These are phyloP conservation scores for Lasiodiplodia gonubiensis DNA, from an alignment of 2,329 filamentous ascomycete genomes.

Conservation along the genomic window DNA sequence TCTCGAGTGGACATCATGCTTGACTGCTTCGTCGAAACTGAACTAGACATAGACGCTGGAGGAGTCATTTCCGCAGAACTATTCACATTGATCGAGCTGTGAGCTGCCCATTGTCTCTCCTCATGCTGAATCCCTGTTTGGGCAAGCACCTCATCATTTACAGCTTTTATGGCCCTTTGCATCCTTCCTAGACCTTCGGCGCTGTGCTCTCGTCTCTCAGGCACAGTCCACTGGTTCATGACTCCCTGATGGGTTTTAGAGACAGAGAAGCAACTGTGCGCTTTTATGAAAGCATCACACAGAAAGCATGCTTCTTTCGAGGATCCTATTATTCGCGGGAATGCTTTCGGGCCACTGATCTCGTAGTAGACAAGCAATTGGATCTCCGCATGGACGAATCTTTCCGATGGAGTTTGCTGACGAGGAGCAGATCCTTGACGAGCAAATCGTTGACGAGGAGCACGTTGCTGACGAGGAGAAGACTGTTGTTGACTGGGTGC, in stretches of 20 bases:
- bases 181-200: background rate
- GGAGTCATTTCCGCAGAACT: background rate
- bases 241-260: background rate
- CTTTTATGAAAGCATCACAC: constrained; percentile 8
- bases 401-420: background rate
- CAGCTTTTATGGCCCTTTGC: background rate
- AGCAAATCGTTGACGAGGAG: background rate
- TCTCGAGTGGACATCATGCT: background rate
- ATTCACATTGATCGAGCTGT: constrained; percentile 11
- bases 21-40: background rate
- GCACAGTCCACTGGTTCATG: background rate
- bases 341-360: background rate
- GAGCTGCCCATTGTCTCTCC: background rate
- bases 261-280: background rate
- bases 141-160: background rate
- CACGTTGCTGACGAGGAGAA: background rate
- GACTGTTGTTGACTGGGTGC: too few species aligned
- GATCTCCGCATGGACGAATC: constrained; percentile 8
- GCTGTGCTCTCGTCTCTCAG: background rate
- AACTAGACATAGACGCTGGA: background rate
- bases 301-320: constrained; percentile 11
- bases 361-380: background rate
- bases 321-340: background rate
- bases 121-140: background rate
- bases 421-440: background rate